Evolutionary conservation across 768 basidiomycete species (phyloP).

Genomic region (Pholiota conissans): DNA sequence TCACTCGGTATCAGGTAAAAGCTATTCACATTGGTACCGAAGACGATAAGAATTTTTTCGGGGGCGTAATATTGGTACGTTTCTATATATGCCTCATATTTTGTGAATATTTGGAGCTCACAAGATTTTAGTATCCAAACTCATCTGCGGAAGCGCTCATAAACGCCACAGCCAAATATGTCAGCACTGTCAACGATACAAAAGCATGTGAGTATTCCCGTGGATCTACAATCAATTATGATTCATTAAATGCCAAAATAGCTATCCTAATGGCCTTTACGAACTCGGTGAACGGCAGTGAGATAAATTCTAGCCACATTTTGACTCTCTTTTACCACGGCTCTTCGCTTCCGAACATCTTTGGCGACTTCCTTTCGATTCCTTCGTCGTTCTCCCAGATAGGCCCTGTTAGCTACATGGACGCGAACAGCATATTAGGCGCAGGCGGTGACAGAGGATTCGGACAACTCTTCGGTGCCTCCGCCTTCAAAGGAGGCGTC

Average conservation of each 20-base stretch:
- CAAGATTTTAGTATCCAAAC: constrained; percentile 30
- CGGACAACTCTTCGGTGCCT: constrained; percentile 36
- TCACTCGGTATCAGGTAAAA: constrained; percentile 41
- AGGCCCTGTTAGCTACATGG: constrained; percentile 34
- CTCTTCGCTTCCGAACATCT: constrained; percentile 32
- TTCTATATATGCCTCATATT: constrained; percentile 14
- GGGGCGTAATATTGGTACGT: constrained; percentile 37
- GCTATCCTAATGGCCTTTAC: constrained; percentile 26
- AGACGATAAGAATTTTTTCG: constrained; percentile 37
- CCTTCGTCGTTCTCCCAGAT: constrained; percentile 27
- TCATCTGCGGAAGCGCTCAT: constrained; percentile 37
- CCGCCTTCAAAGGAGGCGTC: constrained; percentile 33
- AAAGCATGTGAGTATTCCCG: constrained; percentile 32
- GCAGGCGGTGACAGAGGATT: constrained; percentile 28
- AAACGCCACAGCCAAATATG: constrained; percentile 35
- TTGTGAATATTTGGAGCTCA: neutral
- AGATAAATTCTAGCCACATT: constrained; percentile 24
- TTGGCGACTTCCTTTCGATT: constrained; percentile 40
- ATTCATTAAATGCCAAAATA: constrained; percentile 12
- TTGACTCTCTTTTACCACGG: constrained; percentile 38
- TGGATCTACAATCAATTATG: neutral
- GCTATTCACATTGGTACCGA: constrained; percentile 39
- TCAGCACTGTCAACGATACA: constrained; percentile 35
- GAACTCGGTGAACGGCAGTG: constrained; percentile 22
- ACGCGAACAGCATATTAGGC: constrained; percentile 31